Percentiles rank a stretch among this genome's conserved stretches.
phyloP scores from a whole-genome alignment of 2,329 filamentous ascomycete species.

The Aspergillus brasiliensis region DNA sequence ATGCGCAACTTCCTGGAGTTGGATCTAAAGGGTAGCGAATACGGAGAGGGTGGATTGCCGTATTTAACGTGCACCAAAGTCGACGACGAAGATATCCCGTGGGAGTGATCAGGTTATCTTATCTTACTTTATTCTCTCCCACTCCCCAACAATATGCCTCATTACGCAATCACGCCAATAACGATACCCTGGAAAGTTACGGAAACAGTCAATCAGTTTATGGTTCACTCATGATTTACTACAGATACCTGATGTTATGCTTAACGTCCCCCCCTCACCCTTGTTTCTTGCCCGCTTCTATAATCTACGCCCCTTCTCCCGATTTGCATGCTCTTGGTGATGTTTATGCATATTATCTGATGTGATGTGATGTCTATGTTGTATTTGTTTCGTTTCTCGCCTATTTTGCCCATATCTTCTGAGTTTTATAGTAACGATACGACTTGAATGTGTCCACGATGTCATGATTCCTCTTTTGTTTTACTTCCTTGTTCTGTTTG shows the following conservation, averaged over 20 bases:
- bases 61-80: slow-evolving; percentile 68
- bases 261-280: too few relatives aligned
- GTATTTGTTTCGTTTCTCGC: background rate
- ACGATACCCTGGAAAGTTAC: background rate
- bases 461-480: background rate
- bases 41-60: slow-evolving; percentile 51
- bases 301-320: too few relatives aligned
- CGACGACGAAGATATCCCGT: slow-evolving; percentile 64
- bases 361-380: background rate
- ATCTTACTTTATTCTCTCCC: too few relatives aligned
- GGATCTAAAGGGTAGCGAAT: slow-evolving; percentile 57
- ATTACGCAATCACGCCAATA: background rate
- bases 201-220: too few relatives aligned
- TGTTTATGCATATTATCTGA: too few relatives aligned
- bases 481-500: background rate
- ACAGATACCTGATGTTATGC: background rate
- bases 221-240: background rate
- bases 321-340: too few relatives aligned
- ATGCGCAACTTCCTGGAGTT: slow-evolving; percentile 85
- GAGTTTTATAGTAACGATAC: slow-evolving; percentile 8
- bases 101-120: slow-evolving; percentile 49
- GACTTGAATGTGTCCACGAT: slow-evolving; percentile 9
- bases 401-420: background rate
- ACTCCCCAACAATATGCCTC: background rate
- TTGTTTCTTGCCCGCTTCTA: too few relatives aligned